Conservation (phyloP, 1,139 yeast genomes). For the Pichia sp. region DNA sequence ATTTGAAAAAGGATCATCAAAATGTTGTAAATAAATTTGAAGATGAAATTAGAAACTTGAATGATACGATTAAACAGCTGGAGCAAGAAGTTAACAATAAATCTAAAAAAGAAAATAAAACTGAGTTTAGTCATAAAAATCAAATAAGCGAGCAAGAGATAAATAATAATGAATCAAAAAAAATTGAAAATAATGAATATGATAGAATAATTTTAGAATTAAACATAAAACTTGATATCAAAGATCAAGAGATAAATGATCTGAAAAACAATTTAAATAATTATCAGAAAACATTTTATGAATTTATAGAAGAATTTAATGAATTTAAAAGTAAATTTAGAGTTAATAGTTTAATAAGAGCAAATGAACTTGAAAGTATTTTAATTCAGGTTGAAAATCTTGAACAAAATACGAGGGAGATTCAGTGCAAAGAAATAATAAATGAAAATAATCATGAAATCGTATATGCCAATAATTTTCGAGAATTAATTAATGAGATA, state of each 20-base stretch:
- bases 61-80: background rate
- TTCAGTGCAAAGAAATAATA: background rate
- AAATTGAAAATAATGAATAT: background rate
- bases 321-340: background rate
- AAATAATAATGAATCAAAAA: background rate
- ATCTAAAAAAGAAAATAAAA: background rate
- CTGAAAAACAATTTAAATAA: background rate
- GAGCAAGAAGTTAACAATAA: background rate
- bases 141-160: background rate
- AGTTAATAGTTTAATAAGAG: background rate
- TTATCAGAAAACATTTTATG: background rate
- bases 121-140: background rate
- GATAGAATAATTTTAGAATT: background rate
- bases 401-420: too few relatives aligned
- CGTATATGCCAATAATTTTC: background rate
- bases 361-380: background rate
- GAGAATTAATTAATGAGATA: background rate
- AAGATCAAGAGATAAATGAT: background rate
- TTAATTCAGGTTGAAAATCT: too few relatives aligned
- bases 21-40: background rate
- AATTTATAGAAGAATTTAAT: background rate
- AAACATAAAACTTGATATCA: background rate
- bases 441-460: background rate
- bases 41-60: conserved; percentile 1
- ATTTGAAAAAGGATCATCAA: background rate